A percentile compares a stretch with the other conserved stretches of the same genome.
Evolutionary conservation across 2,329 filamentous ascomycete genomes (phyloP).

Genomic region (Boeremia lycopersici): DNA sequence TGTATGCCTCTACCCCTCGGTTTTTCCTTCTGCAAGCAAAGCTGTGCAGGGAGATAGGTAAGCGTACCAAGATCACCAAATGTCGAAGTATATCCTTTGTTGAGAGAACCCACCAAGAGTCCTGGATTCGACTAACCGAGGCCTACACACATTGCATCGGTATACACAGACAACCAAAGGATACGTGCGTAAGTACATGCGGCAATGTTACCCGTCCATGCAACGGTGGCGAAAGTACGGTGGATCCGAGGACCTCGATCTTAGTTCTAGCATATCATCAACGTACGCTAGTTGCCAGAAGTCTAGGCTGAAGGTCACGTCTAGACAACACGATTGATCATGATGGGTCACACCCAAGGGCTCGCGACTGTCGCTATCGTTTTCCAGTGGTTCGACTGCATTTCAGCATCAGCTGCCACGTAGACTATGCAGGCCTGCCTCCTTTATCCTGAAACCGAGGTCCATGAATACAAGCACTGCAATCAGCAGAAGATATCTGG

Average conservation of each 20-base stretch:
- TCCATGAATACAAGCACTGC: no score
- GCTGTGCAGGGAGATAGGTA: neutral
- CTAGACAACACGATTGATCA: neutral
- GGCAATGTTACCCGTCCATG: neutral
- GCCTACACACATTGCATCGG: neutral
- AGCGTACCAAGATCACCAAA: conserved; percentile 1
- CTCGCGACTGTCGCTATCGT: neutral
- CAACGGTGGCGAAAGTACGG: neutral
- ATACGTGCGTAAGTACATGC: neutral
- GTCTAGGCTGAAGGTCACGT: neutral
- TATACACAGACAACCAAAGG: neutral
- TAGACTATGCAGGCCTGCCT: no score
- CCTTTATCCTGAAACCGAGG: no score
- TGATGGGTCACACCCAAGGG: neutral
- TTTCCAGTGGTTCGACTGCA: neutral
- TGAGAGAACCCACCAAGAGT: neutral
- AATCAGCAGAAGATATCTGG: no score
- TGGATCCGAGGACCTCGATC: neutral
- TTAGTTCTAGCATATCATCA: neutral
- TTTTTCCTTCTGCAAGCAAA: neutral
- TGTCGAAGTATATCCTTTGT: conserved; percentile 3
- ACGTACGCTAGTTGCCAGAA: neutral
- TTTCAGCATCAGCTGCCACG: neutral
- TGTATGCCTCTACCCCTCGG: neutral
- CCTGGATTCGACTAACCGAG: neutral